Percentiles rank a stretch among this genome's conserved stretches.
Conservation (phyloP, 768 basidiomycete genomes). For the Symmetrospora coprosmae region DNA sequence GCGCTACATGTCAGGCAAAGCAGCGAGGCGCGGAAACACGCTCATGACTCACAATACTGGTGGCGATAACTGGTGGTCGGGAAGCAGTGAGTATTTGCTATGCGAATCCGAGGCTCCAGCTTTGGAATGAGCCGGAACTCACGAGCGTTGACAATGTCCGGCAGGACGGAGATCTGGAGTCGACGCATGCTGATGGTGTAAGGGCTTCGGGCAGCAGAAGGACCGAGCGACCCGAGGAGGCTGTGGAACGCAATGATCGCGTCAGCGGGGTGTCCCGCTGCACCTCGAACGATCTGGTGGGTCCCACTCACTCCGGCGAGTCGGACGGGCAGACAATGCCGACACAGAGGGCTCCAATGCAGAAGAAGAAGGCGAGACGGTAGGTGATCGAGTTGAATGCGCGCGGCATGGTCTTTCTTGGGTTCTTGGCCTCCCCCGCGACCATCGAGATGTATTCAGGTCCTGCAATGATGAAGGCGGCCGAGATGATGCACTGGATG, state of each 20-base stretch:
- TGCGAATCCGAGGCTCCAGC: too few relatives aligned
- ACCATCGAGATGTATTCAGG: slow-evolving; percentile 25
- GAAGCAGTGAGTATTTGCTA: too few relatives aligned
- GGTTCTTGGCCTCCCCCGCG: slow-evolving; percentile 23
- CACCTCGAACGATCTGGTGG: background rate
- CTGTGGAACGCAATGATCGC: background rate
- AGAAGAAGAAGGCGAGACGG: slow-evolving; percentile 38
- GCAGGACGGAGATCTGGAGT: slow-evolving; percentile 25
- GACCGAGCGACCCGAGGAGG: slow-evolving; percentile 1
- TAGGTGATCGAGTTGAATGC: slow-evolving; percentile 23
- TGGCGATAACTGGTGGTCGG: too few relatives aligned
- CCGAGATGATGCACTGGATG: slow-evolving; percentile 11
- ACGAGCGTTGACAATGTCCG: slow-evolving; percentile 22
- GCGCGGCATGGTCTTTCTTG: slow-evolving; percentile 19
- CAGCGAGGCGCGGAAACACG: background rate
- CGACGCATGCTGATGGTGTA: slow-evolving; percentile 67
- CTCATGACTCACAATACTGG: slow-evolving; percentile 2
- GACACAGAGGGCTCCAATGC: slow-evolving; percentile 54
- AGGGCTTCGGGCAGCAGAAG: slow-evolving; percentile 35
- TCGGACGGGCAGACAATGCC: slow-evolving; percentile 69
- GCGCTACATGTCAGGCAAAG: slow-evolving; percentile 11
- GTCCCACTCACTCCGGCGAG: slow-evolving; percentile 39
- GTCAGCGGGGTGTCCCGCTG: background rate
- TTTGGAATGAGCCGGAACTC: too few relatives aligned
- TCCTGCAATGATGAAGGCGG: slow-evolving; percentile 20